phyloP scores from a whole-genome alignment of 306 rosid genomes.

The Casuarina cunninghamiana region DNA sequence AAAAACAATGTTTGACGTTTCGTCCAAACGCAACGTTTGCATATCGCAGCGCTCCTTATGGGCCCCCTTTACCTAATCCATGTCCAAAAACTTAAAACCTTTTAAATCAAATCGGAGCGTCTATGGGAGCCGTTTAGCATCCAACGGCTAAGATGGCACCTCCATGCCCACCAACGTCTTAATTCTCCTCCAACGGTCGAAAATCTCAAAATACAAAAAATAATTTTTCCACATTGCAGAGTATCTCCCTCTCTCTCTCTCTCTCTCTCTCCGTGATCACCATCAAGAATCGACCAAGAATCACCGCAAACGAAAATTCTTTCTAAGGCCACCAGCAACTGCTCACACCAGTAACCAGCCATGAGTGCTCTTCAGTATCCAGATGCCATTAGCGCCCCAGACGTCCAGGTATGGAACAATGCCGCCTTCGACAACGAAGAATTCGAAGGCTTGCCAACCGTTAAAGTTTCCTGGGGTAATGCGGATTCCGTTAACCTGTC shows the following conservation, averaged over 20 bases:
- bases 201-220: slow-evolving; percentile 40
- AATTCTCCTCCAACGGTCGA: slow-evolving; percentile 56
- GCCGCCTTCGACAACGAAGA: slow-evolving; percentile 60
- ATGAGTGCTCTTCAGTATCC: slow-evolving; percentile 50
- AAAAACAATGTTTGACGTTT: too few species aligned
- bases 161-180: slow-evolving; percentile 35
- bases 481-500: slow-evolving; percentile 24
- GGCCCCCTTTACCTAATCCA: neutral
- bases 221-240: neutral
- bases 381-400: slow-evolving; percentile 46
- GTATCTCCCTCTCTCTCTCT: neutral
- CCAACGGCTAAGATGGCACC: slow-evolving; percentile 40
- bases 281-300: slow-evolving; percentile 13
- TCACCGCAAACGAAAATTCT: neutral
- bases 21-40: neutral
- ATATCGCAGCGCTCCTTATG: neutral
- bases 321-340: neutral
- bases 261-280: neutral
- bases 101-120: slow-evolving; percentile 61
- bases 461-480: slow-evolving; percentile 43
- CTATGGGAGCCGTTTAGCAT: slow-evolving; percentile 48
- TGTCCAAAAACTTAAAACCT: slow-evolving; percentile 2
- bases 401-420: slow-evolving; percentile 67
- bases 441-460: slow-evolving; percentile 15
- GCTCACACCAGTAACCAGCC: neutral